Evolutionary conservation across 2,329 filamentous ascomycete genomes (phyloP), one percentile per base, ranked within the genome.

Genomic region (Colletotrichum melonis): DNA sequence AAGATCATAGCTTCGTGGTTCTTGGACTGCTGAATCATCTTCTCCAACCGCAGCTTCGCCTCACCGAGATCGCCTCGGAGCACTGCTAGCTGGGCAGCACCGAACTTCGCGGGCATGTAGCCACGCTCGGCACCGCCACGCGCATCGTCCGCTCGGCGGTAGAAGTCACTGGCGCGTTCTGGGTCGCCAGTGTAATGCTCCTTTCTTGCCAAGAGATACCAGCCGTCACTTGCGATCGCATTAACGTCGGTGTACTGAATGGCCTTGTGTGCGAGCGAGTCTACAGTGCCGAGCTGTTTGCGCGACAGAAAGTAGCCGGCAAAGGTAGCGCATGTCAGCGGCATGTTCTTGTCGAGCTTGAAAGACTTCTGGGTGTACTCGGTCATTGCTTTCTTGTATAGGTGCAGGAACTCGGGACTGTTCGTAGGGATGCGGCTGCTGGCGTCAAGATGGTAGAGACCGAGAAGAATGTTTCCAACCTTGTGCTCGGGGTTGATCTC

Each of bases 201-300:
- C 81, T 97, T 98, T 74, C 95, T 90, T 32, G 95, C 97, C 54
- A 98, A 90, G 9, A 98, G 85, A 83, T 98, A 99, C 95, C 96
- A 98, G 46, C 97, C 97, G 80, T 99, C 97, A 83, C 96, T 98
- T 28, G 96, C 96, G 81, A 98, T 95, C 4, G 95, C 94, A 81
- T 98, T 98, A 77, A 98, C 94, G 80, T 99, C 97, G 2, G 97
- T 98, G 78, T 94, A 93, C 79, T 98, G 95, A 75, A 99, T 98
- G 7, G 97, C 95, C 81, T 97, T 97, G 81, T 95, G 93, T 8
- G 96, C 94, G 22, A 99, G 88, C 24, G 92, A 92, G 76, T 98
- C 95, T 11, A 97, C 95, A 73, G 95, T 95, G 28, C 90, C 85
- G 82, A 95, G 93, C 9, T 92, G 91, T 80, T 95, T 97, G 78